phyloP scores from a whole-genome alignment of 1,284 basidiomycete genomes.

The Athelia psychrophila region DNA sequence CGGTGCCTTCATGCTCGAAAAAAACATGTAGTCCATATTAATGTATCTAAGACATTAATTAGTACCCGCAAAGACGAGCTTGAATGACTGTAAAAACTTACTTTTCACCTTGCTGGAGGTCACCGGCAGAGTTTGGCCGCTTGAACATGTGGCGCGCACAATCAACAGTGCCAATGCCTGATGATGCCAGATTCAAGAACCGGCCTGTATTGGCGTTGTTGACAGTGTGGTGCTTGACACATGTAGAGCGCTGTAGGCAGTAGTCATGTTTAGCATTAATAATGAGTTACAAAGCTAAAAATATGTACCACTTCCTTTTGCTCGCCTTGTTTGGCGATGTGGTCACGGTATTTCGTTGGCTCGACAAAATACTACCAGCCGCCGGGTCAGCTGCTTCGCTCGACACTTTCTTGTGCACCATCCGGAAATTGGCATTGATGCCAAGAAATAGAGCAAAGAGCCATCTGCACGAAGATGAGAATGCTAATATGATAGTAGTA shows the following conservation, averaged over 20 bases:
- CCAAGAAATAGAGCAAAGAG: conserved; percentile 11
- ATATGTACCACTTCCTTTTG: neutral
- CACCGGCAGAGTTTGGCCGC: conserved; percentile 10
- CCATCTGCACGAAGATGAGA: conserved; percentile 6
- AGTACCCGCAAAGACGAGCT: neutral
- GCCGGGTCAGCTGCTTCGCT: neutral
- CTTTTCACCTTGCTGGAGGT: conserved; percentile 18
- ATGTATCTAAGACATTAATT: conserved; percentile 11
- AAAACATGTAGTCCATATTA: conserved; percentile 18
- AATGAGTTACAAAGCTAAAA: neutral
- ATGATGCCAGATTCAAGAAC: conserved; percentile 2
- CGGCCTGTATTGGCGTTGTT: conserved; percentile 9
- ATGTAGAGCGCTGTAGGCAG: neutral
- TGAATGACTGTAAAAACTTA: neutral
- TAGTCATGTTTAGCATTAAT: neutral
- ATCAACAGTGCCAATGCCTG: conserved; percentile 10
- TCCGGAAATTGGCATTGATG: neutral
- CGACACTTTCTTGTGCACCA: neutral
- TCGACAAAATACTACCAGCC: neutral
- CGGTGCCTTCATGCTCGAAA: neutral
- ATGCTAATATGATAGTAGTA: conserved; percentile 1
- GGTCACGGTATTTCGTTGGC: neutral
- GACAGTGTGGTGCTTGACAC: conserved; percentile 6
- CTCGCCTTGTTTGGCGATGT: neutral
- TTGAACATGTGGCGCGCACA: conserved; percentile 11